Base-by-base conservation (phyloP, 441 rosid genomes). In the Theobroma grandiflorum region DNA sequence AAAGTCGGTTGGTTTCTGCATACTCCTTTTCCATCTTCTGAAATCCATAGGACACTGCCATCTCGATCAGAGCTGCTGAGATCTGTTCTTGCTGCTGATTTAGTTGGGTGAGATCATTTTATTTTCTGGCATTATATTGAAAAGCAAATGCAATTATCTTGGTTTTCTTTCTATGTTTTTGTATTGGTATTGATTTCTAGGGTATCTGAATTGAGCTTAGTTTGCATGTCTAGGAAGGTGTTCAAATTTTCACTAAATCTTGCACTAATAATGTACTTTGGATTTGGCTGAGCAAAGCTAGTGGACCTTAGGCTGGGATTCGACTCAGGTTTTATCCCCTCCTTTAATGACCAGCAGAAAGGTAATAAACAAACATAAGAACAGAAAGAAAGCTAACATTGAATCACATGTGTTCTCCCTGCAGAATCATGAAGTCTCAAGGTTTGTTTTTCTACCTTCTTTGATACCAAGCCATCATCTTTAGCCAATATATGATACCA, bases 1-100 rank as follows among this genome's bases (percentile, higher is more conserved):
- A 93, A 93, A 87, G 97, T 93, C 79, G 97, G 97, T 58, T 93
- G 97, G 97, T 93, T 93, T 83, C 93, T 93, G 63, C 97, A 93
- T 83, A 93, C 97, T 14, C 97, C 97, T 16, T 93, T 93, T 82
- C 97, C 97, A 63, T 93, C 97, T 70, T 93, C 95, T 15, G 95
- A 93, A 86, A 91, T 93, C 69, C 95, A 91, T 68, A 89, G 97
- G 87, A 91, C 89, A 66, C 84, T 93, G 72, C 97, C 97, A 69
- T 91, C 94, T 38, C 90, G 97, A 61, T 82, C 91, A 0, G 93
- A 90, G 81, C 86, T 93, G 74, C 85, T 93, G 85, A 86, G 88
- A 73, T 82, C 97, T 58, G 97, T 93, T 82, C 95, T 93, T 74
- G 92, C 93, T 50, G 97, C 97, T 63, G 97, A 93, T 87, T 80